Conservation (phyloP, 2,329 filamentous ascomycete genomes). For the Corynespora cassiicola region DNA sequence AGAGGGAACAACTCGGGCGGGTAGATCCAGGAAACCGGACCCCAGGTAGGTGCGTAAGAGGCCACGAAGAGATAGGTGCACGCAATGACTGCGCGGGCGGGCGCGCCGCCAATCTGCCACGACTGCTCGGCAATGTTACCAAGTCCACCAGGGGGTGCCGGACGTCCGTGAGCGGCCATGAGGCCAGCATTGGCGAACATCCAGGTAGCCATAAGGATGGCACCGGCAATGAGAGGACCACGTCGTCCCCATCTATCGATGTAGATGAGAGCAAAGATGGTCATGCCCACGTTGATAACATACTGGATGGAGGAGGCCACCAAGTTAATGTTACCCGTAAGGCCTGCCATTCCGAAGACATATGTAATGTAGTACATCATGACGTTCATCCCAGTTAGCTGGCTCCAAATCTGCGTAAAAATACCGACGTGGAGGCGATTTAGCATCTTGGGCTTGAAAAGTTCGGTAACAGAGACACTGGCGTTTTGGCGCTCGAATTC, state of each 20-base stretch:
- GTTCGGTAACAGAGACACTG: slow-evolving; percentile 73
- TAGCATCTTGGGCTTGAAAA: slow-evolving; percentile 76
- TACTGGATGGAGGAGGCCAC: slow-evolving; percentile 74
- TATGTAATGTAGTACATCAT: slow-evolving; percentile 66
- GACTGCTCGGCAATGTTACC: slow-evolving; percentile 50
- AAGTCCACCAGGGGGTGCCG: slow-evolving; percentile 46
- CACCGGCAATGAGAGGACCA: slow-evolving; percentile 68
- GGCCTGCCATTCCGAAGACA: slow-evolving; percentile 74
- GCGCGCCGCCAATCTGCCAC: slow-evolving; percentile 47
- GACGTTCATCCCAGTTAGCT: slow-evolving; percentile 78
- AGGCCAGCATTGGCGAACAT: slow-evolving; percentile 69
- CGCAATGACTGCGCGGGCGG: slow-evolving; percentile 63
- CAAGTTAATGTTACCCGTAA: slow-evolving; percentile 65
- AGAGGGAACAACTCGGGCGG: slow-evolving; percentile 69
- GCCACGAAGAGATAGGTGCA: slow-evolving; percentile 77
- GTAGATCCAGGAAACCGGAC: slow-evolving; percentile 64
- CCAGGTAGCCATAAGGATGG: slow-evolving; percentile 68
- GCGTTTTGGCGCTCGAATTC: slow-evolving; percentile 75
- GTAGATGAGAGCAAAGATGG: slow-evolving; percentile 75
- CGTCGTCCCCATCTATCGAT: slow-evolving; percentile 80
- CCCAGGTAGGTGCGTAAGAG: slow-evolving; percentile 70
- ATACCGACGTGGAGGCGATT: slow-evolving; percentile 75
- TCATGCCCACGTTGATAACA: slow-evolving; percentile 82
- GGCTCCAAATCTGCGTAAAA: slow-evolving; percentile 78
- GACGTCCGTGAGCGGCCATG: slow-evolving; percentile 64